These are phyloP conservation scores for Endoconidiophora laricicola DNA, from an alignment of 2,329 filamentous ascomycete genomes.

Conservation along the genomic window DNA sequence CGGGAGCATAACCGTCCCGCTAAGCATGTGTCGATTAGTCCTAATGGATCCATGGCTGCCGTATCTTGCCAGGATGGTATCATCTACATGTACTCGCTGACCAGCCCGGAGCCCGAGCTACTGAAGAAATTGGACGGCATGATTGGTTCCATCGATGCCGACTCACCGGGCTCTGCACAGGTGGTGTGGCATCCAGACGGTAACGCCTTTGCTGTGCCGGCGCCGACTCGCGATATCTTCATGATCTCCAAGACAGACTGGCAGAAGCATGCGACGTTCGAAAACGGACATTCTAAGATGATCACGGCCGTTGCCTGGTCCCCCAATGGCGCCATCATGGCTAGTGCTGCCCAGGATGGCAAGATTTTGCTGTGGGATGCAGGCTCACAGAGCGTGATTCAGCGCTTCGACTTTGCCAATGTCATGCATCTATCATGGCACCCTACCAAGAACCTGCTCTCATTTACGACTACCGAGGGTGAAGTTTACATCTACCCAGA, in stretches of 20 bases:
- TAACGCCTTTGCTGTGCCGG: slow-evolving; percentile 72
- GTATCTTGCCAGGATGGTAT: slow-evolving; percentile 79
- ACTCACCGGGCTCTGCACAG: slow-evolving; percentile 39
- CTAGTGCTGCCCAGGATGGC: slow-evolving; percentile 48
- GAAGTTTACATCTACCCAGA: slow-evolving; percentile 82
- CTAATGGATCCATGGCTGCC: slow-evolving; percentile 55
- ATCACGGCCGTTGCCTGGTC: slow-evolving; percentile 87
- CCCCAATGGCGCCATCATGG: slow-evolving; percentile 79
- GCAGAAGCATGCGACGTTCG: slow-evolving; percentile 68
- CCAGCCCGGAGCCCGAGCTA: slow-evolving; percentile 61
- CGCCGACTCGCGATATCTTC: slow-evolving; percentile 66
- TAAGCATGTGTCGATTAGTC: slow-evolving; percentile 85
- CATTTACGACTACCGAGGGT: slow-evolving; percentile 83
- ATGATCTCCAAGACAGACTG: slow-evolving; percentile 80
- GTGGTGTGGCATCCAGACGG: slow-evolving; percentile 90
- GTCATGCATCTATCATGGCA: slow-evolving; percentile 86
- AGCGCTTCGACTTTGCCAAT: slow-evolving; percentile 63
- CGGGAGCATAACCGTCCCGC: slow-evolving; percentile 72
- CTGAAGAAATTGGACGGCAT: slow-evolving; percentile 73
- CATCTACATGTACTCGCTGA: slow-evolving; percentile 77
- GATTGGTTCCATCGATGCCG: slow-evolving; percentile 64
- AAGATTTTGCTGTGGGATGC: slow-evolving; percentile 76
- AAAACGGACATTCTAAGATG: slow-evolving; percentile 63
- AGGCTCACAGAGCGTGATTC: slow-evolving; percentile 66
- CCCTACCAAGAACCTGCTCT: slow-evolving; percentile 69